Base-by-base conservation (phyloP, 129 eudicot species). In the Flaveria brownii region DNA sequence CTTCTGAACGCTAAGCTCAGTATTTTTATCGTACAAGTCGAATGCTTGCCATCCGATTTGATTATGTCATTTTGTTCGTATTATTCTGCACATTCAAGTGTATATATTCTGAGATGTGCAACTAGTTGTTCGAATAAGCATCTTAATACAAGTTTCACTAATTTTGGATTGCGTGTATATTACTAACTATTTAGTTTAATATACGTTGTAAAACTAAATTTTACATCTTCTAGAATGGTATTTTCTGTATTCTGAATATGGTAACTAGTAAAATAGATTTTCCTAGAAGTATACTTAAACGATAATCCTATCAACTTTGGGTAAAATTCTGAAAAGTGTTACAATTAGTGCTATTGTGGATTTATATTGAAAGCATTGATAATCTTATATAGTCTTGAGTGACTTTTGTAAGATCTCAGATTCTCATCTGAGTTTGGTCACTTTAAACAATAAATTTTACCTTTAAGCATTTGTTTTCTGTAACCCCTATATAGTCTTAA, bases 401-500 rank as follows among this genome's bases (percentile, higher is more conserved):
- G 42, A 23, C 55, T 36, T 36, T 54, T 14, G 41, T 36, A 72
- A 36, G 67, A 72, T 72, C 51, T 54, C 67, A 36, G 51, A 70
- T 22, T 2, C 26, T 6, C 23, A 49, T 16, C 16, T 2, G 52
- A 9, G 3, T 70, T 2, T 49, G 25, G 3, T 41, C 18, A 14
- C 10, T 13, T 70, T 42, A 20, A 13, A 23, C 11, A 70, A 9
- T 26, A 46, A 46, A 15, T 47, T 70, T 12, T 13, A 49, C 61
- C 26, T 49, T 47, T 26, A 8, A 16, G 16, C 13, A 30, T 7
- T 49, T 49, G 52, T 12, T 10, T 47, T 47, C 2, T 47, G 54
- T 47, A 12, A 47, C 54, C 54, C 54, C 36, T 30, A 30, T 30
- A 30, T 30, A 3, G 36, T 30, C 36, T 2, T 30, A 30, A 4